Percentiles rank a stretch among this genome's conserved stretches.
These are phyloP conservation scores for Scolecobasidium constrictum DNA, from an alignment of 2,329 filamentous ascomycete genomes.

Conservation along the genomic window DNA sequence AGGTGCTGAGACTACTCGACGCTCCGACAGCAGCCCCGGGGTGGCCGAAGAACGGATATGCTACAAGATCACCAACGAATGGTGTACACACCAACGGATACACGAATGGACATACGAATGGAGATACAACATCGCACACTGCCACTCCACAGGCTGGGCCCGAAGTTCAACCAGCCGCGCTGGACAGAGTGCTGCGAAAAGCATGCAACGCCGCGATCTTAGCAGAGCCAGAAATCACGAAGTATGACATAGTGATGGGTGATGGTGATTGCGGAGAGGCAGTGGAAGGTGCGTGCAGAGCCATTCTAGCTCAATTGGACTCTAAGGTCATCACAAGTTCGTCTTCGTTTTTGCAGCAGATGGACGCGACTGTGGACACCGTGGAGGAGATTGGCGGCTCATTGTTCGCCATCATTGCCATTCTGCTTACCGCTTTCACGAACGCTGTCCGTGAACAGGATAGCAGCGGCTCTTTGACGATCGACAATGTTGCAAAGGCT, in stretches of 20 bases:
- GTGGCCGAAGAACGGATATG: constrained; percentile 2
- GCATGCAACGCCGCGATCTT: not conserved
- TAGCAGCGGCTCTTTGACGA: constrained; percentile 17
- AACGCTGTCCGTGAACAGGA: constrained; percentile 47
- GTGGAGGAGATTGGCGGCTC: constrained; percentile 59
- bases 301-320: not conserved
- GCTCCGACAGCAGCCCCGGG: not conserved
- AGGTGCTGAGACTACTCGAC: constrained; percentile 2
- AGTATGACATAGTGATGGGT: constrained; percentile 68
- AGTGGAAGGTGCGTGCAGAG: not conserved
- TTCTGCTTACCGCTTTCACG: constrained; percentile 80
- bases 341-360: constrained; percentile 40
- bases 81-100: not conserved
- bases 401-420: constrained; percentile 68
- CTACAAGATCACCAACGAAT: not conserved
- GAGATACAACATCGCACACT: not conserved
- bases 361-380: constrained; percentile 52
- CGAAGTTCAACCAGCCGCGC: not conserved
- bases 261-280: constrained; percentile 72
- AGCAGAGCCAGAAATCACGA: constrained; percentile 50
- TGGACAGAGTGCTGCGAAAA: not conserved
- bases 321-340: not conserved
- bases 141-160: not conserved
- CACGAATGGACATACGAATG: not conserved
- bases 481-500: constrained; percentile 36